Evolutionary conservation across 2,329 filamentous ascomycete species (phyloP), one percentile per base, ranked within the genome.

Genomic region (Xylariales sp.): DNA sequence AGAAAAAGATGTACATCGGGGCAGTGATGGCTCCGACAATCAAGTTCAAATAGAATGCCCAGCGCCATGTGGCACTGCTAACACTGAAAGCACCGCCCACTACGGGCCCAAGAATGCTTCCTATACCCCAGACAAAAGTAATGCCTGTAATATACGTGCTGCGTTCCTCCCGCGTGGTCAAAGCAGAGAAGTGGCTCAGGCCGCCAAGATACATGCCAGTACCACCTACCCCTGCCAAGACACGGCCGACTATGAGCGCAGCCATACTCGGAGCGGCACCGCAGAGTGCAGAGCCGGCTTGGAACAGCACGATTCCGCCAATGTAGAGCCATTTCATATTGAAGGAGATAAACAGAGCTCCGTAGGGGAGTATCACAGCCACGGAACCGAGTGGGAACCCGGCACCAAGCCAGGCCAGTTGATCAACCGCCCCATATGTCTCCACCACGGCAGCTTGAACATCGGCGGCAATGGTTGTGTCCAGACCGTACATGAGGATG

Each of bases 21-120:
- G 4, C 28, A 29, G n/a, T 14, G 7, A 29, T 7, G n/a, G 28
- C 28, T 29, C n/a, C 28, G 17, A 29, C 17, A 18, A 65, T 63
- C 1, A 80, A 59, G 46, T 80, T 81, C 57, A 81, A 70, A 47
- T 81, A 81, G 40, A 73, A 73, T 1, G 57, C 57, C 62, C 63
- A 71, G 29, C 70, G 44, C 70, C 70, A 74, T 0, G 59, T 63
- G 1, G 61, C 67, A 1, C 55, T 41, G 6, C 53, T 61, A 17
- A 65, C 62, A 5, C 56, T 56, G 29, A 74, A 72, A 0, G 61
- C 65, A 14, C 70, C 69, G 13, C 69, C 69, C 11, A 72, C 53
- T 10, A 74, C 55, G 1, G 70, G 71, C 0, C 71, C 72, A 2
- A 74, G 49, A 5, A 71, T 59, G 5, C 59, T 63, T 4, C 69